Percentiles rank a stretch among this genome's conserved stretches.
These are phyloP conservation scores for Schizochytrium sp. DNA, from an alignment of 108 stramenopile genomes.

Conservation along the genomic window DNA sequence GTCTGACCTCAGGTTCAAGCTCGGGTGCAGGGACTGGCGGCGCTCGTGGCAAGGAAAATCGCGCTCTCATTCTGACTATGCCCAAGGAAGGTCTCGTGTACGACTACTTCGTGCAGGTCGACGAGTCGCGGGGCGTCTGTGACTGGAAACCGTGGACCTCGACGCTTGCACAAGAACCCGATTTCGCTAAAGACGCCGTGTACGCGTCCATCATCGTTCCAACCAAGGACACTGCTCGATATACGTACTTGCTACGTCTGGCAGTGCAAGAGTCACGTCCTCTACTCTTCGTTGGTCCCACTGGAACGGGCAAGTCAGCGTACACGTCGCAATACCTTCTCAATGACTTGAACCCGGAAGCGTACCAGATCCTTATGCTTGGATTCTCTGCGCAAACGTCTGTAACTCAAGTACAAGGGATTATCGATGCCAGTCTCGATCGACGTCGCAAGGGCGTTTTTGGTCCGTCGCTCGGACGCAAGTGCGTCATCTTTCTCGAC, in stretches of 20 bases:
- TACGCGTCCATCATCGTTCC: conserved; percentile 17
- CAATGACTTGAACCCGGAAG: conserved; percentile 22
- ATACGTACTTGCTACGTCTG: conserved; percentile 52
- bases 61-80: neutral
- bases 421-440: conserved; percentile 43
- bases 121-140: neutral
- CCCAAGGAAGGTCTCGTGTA: conserved; percentile 32
- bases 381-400: conserved; percentile 58
- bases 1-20: neutral
- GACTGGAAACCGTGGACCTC: neutral
- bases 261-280: conserved; percentile 39
- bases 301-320: conserved; percentile 60
- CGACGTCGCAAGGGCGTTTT: conserved; percentile 50
- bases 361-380: conserved; percentile 31
- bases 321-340: conserved; percentile 45
- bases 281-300: conserved; percentile 59
- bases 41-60: no score
- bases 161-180: neutral
- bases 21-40: neutral
- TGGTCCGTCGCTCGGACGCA: conserved; percentile 49
- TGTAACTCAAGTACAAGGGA: conserved; percentile 34
- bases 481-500: conserved; percentile 60
- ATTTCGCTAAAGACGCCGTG: neutral
- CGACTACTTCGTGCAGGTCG: conserved; percentile 32
- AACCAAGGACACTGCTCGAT: conserved; percentile 52